Percentiles rank a stretch among this genome's conserved stretches.
phyloP scores from a whole-genome alignment of 345 rosid genomes.

The Eucalyptus albens region DNA sequence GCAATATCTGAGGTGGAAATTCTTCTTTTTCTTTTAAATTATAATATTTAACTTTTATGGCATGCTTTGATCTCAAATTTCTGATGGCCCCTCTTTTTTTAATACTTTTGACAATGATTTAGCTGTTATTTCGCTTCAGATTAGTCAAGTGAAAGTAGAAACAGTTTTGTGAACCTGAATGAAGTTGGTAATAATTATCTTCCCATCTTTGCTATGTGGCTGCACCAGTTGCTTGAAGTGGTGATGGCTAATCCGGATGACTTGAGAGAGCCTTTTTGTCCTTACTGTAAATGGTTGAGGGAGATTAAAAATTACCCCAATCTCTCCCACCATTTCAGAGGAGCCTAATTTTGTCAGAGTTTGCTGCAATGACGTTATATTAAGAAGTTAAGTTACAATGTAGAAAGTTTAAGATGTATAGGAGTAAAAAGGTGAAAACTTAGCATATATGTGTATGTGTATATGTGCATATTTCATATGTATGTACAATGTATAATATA shows the following conservation, averaged over 20 bases:
- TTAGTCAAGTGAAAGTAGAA: not conserved
- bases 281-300: slow-evolving; percentile 79
- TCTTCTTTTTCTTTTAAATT: not conserved
- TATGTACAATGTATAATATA: not conserved
- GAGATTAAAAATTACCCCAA: slow-evolving; percentile 82
- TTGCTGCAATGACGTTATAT: slow-evolving; percentile 11
- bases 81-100: not conserved
- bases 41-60: not conserved
- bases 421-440: not conserved
- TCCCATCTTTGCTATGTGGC: slow-evolving; percentile 51
- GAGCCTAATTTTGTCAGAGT: slow-evolving; percentile 53
- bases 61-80: not conserved
- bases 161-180: slow-evolving; percentile 21
- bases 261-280: slow-evolving; percentile 82
- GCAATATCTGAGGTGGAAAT: not conserved
- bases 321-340: slow-evolving; percentile 77
- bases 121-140: not conserved
- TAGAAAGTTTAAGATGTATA: not conserved
- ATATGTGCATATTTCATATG: not conserved
- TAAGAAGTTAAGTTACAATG: not conserved
- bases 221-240: slow-evolving; percentile 70
- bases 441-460: not conserved
- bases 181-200: slow-evolving; percentile 51
- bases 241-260: slow-evolving; percentile 72
- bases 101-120: too few species aligned